Evolutionary conservation across 2,329 filamentous ascomycete species (phyloP), one percentile per base, ranked within the genome.

Genomic region (Ophiostoma fasciatum): DNA sequence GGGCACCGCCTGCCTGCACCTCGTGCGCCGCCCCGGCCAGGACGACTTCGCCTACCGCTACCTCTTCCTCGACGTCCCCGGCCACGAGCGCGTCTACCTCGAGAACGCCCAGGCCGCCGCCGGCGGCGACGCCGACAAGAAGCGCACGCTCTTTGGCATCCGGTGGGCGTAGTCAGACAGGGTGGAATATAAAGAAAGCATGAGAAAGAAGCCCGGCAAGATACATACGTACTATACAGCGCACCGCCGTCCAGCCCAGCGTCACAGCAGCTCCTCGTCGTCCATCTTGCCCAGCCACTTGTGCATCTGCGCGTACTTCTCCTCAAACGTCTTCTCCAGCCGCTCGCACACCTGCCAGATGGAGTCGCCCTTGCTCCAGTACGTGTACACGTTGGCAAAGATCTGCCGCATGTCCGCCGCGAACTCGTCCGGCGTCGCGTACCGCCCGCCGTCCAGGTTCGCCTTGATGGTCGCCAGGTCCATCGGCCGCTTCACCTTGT

Each of bases 21-120:
- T 94, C 68, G 68, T 78, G 31, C 83, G 76, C 55, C 63, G 63
- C 25, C 63, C 69, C 2, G 74, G 74, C 22, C 66, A 75, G 26
- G 58, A 64, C 34, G 75, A 83, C 28, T 85, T 75, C 51, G 70
- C 82, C 48, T 94, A 94, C 58, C 74, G 77, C 51, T 75, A 84
- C 51, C 63, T 96, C 28, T 81, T 75, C 35, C 53, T 96, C 31
- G 85, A 94, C 54, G 71, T 93, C 19, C 77, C 71, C 47, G 84
- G 82, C 1, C 69, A 77, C 33, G 62, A 66, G 37, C 62, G 74
- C 40, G 66, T 81, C 35, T 79, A 76, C 45, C 61, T 82, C 13
- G 76, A 81, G 51, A 72, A 76, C 37, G 63, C 66, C 25, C 68
- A 74, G 26, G 55, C 59, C 55, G 12, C 32, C 48, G 9, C 45